phyloP scores from a whole-genome alignment of 2,329 filamentous ascomycete genomes.

The Colletotrichum sp. region DNA sequence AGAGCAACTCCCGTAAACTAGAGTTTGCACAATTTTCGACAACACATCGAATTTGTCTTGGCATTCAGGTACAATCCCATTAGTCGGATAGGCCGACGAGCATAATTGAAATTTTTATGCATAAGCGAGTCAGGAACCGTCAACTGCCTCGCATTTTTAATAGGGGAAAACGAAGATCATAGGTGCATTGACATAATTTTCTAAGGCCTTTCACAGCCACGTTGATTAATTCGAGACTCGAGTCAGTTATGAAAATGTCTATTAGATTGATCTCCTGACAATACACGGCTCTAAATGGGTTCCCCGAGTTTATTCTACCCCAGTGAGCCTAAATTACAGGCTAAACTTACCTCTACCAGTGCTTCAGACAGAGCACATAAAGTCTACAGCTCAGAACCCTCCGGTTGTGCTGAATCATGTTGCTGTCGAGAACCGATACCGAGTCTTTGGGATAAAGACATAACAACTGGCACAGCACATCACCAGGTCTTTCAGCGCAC shows the following conservation, averaged over 20 bases:
- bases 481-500: neutral
- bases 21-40: neutral
- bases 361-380: neutral
- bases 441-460: neutral
- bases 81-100: neutral
- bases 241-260: neutral
- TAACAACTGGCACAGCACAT: neutral
- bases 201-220: neutral
- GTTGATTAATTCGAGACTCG: neutral
- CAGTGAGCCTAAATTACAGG: neutral
- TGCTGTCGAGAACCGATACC: neutral
- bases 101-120: neutral
- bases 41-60: neutral
- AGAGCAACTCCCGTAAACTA: neutral
- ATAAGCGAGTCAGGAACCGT: neutral
- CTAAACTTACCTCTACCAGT: neutral
- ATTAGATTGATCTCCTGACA: neutral
- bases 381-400: neutral
- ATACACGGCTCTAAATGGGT: neutral
- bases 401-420: neutral
- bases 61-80: neutral
- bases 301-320: neutral
- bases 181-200: neutral
- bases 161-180: neutral
- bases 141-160: neutral